Conservation (phyloP, 2,329 filamentous ascomycete genomes). For the Fusarium solani-melongenae region DNA sequence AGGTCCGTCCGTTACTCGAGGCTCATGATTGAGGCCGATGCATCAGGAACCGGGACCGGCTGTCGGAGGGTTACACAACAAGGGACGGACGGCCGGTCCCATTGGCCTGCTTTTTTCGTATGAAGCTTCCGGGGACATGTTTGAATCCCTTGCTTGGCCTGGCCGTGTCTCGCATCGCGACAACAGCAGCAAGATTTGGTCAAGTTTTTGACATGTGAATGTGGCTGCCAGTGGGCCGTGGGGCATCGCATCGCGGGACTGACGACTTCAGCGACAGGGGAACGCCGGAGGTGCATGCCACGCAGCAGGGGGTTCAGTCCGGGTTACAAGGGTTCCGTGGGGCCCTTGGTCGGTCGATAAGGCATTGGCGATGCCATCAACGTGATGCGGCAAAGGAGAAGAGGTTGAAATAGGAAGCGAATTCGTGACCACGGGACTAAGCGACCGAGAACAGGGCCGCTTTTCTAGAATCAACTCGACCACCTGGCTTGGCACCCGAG, state of each 20-base stretch:
- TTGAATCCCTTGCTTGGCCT: slow-evolving; percentile 12
- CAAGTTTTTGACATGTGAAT: slow-evolving; percentile 46
- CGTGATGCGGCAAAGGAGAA: slow-evolving; percentile 32
- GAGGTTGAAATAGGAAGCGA: slow-evolving; percentile 32
- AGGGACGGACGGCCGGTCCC: not conserved
- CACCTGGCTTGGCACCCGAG: slow-evolving; percentile 35
- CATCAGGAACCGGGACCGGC: slow-evolving; percentile 1
- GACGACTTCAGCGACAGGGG: slow-evolving; percentile 25
- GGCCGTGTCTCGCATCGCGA: not conserved
- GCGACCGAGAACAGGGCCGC: slow-evolving; percentile 22
- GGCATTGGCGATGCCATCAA: slow-evolving; percentile 21
- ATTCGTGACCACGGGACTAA: slow-evolving; percentile 21
- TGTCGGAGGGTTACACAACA: slow-evolving; percentile 15
- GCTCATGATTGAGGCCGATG: slow-evolving; percentile 9
- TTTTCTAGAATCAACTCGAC: slow-evolving; percentile 33
- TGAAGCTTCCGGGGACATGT: slow-evolving; percentile 21
- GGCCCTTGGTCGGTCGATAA: slow-evolving; percentile 31
- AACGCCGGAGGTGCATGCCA: slow-evolving; percentile 29
- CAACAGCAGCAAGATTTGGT: not conserved
- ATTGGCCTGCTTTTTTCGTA: slow-evolving; percentile 8
- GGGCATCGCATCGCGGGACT: slow-evolving; percentile 11
- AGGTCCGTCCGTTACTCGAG: slow-evolving; percentile 21
- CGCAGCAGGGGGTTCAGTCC: slow-evolving; percentile 20
- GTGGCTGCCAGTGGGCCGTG: slow-evolving; percentile 42
- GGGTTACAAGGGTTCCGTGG: slow-evolving; percentile 7